phyloP scores from a whole-genome alignment of 805 yeast genomes.

The Candida incommunis region DNA sequence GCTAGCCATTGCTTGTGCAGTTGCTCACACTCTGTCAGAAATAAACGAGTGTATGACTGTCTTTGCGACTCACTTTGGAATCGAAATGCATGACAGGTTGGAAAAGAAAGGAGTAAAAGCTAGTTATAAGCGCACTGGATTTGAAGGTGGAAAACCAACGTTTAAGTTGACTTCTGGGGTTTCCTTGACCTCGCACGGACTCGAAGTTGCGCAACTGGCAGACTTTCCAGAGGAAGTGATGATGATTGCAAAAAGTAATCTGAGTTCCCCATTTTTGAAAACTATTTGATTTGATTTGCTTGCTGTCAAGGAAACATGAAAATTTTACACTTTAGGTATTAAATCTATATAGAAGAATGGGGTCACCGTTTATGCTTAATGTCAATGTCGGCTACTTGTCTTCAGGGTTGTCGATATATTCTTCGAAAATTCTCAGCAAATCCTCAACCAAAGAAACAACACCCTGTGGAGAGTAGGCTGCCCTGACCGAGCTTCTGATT shows the following conservation, averaged over 20 bases:
- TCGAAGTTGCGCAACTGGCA: neutral
- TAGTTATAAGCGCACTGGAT: neutral
- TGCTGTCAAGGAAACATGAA: too few relatives aligned
- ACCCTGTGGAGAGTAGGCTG: slow-evolving; percentile 18
- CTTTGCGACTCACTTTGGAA: slow-evolving; percentile 80
- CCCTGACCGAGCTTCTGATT: slow-evolving; percentile 31
- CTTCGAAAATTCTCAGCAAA: slow-evolving; percentile 12
- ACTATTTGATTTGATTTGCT: too few relatives aligned
- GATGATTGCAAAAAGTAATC: neutral
- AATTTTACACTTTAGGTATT: too few relatives aligned
- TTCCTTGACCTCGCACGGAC: neutral
- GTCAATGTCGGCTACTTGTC: neutral
- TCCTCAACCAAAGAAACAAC: slow-evolving; percentile 17
- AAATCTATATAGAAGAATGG: too few relatives aligned
- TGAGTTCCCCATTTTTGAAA: neutral
- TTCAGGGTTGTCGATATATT: slow-evolving; percentile 5
- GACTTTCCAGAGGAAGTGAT: neutral
- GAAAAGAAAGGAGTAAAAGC: slow-evolving; percentile 7
- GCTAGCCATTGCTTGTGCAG: slow-evolving; percentile 69
- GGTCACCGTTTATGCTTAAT: too few relatives aligned
- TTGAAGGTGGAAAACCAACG: neutral
- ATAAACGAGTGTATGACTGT: slow-evolving; percentile 52
- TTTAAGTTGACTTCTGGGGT: neutral
- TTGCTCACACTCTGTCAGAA: slow-evolving; percentile 40
- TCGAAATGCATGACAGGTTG: slow-evolving; percentile 33